Evolutionary conservation across 257 asterid genomes (phyloP).

Genomic region (Phtheirospermum japonicum): DNA sequence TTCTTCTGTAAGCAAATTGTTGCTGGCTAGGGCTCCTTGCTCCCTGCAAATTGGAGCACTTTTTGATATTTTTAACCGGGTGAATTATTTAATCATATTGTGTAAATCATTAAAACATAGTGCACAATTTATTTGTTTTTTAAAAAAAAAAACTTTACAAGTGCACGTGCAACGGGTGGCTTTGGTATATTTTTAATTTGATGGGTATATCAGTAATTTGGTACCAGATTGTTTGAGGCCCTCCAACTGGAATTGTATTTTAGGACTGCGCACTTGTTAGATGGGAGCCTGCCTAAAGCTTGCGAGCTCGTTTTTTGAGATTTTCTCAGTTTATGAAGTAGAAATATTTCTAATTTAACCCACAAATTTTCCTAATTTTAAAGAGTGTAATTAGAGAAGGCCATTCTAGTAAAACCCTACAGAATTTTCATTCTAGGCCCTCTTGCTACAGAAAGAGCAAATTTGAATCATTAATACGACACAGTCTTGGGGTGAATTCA

Average conservation of each 20-base stretch:
- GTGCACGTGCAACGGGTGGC: background rate
- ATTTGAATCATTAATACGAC: too few species aligned
- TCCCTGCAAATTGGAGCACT: background rate
- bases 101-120: background rate
- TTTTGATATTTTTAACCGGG: background rate
- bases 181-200: background rate
- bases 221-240: too few species aligned
- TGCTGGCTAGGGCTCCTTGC: background rate
- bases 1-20: background rate
- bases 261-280: background rate
- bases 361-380: too few species aligned
- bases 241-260: background rate
- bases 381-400: too few species aligned
- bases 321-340: too few species aligned
- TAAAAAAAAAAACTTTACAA: background rate
- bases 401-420: too few species aligned
- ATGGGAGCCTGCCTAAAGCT: too few species aligned
- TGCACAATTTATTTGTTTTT: constrained; percentile 1
- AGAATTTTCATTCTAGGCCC: too few species aligned
- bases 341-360: too few species aligned
- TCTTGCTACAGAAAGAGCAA: too few species aligned
- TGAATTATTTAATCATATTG: background rate
- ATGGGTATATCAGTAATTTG: background rate
- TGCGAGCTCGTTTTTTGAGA: too few species aligned
- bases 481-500: too few species aligned